A percentile compares a stretch with the other conserved stretches of the same genome.
phyloP scores from a whole-genome alignment of 164 flowering plant species.

The Paratinospora sagittata region DNA sequence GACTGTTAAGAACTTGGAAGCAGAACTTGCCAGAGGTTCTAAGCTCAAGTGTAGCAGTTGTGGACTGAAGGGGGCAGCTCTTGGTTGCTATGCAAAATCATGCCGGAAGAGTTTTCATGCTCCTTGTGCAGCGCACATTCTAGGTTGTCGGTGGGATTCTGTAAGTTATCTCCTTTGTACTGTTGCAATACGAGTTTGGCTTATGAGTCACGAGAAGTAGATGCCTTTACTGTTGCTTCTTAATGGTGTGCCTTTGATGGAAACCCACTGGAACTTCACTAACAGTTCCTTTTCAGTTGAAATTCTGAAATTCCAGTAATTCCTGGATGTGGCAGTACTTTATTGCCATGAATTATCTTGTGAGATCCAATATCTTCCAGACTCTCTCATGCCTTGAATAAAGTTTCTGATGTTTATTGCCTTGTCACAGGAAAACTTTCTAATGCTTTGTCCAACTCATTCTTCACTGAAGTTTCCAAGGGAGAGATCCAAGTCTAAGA shows the following conservation, averaged over 20 bases:
- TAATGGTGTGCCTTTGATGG: not conserved
- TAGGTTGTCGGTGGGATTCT: conserved; percentile 59
- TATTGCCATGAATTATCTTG: not conserved
- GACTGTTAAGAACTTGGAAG: conserved; percentile 39
- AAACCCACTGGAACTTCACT: not conserved
- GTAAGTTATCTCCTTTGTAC: conserved; percentile 28
- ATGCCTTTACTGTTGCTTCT: not conserved
- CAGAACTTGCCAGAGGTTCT: conserved; percentile 59
- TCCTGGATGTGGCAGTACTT: not conserved
- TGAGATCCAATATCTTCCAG: not conserved
- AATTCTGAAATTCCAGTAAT: not conserved
- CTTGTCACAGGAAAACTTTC: conserved; percentile 47
- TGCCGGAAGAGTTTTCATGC: conserved; percentile 57
- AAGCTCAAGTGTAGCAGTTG: conserved; percentile 67
- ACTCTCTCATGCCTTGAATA: not conserved
- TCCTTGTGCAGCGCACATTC: conserved; percentile 48
- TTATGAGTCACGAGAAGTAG: not conserved
- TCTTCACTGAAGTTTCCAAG: conserved; percentile 50
- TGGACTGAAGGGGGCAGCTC: conserved; percentile 67
- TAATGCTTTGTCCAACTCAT: conserved; percentile 76
- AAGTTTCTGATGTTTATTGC: not conserved
- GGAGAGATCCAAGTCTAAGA: conserved; percentile 37
- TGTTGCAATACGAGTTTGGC: not conserved
- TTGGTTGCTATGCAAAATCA: conserved; percentile 60
- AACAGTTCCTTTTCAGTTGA: not conserved